Evolutionary conservation across 2,329 filamentous ascomycete species (phyloP).

Genomic region (Gremmenia infestans): DNA sequence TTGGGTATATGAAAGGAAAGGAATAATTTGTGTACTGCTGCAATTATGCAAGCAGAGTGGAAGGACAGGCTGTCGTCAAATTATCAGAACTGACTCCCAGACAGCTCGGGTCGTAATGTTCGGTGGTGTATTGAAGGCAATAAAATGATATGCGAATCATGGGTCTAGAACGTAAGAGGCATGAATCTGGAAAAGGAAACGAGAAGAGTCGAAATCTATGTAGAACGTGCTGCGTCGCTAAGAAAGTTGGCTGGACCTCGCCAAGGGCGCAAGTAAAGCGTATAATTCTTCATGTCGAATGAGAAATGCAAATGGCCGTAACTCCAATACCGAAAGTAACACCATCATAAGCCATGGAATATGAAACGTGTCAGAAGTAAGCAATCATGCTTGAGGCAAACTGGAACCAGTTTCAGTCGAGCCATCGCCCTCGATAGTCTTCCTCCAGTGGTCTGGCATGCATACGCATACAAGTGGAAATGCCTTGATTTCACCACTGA

Average conservation of each 20-base stretch:
- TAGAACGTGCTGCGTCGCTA: neutral
- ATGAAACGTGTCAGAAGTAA: constrained; percentile 9
- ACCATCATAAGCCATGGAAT: constrained; percentile 30
- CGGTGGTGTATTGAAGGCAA: constrained; percentile 10
- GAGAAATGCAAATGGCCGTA: constrained; percentile 16
- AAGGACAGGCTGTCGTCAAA: constrained; percentile 14
- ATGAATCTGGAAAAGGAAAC: constrained; percentile 11
- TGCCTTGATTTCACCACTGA: constrained; percentile 82
- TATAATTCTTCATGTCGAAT: constrained; percentile 1
- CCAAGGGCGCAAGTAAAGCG: neutral
- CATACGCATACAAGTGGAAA: constrained; percentile 97
- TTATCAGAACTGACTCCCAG: constrained; percentile 19
- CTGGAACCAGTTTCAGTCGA: constrained; percentile 60
- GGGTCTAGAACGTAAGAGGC: constrained; percentile 28
- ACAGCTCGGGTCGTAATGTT: constrained; percentile 12
- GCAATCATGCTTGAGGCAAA: constrained; percentile 21
- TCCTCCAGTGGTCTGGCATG: constrained; percentile 90
- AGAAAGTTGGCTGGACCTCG: neutral
- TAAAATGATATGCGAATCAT: constrained; percentile 21
- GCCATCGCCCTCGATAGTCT: constrained; percentile 88
- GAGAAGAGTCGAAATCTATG: neutral
- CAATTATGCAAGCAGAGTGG: constrained; percentile 1
- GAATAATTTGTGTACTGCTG: constrained; percentile 9
- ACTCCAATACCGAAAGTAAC: constrained; percentile 26
- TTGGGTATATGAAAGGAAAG: constrained; percentile 30